Conservation (phyloP, 1,284 basidiomycete species). For the Ustilago shanxiensis region DNA sequence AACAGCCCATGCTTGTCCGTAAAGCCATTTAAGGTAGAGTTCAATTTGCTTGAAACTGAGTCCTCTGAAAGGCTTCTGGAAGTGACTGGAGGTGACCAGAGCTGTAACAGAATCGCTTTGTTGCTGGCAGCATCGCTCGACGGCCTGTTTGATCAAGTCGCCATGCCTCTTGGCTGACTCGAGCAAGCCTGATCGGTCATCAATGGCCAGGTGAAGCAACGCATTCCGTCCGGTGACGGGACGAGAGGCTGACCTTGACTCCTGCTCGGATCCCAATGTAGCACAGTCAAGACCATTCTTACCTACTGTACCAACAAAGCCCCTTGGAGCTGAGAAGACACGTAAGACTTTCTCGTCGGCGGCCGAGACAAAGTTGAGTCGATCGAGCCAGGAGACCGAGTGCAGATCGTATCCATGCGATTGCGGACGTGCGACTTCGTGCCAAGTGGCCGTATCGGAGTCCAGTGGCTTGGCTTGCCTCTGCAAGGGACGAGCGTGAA, state of each 20-base stretch:
- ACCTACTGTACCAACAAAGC: conserved; percentile 60
- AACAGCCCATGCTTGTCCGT: conserved; percentile 61
- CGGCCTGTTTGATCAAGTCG: conserved; percentile 41
- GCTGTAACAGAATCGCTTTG: conserved; percentile 35
- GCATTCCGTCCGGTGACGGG: conserved; percentile 10
- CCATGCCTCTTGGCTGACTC: conserved; percentile 35
- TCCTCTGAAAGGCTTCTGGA: conserved; percentile 19
- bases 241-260: conserved; percentile 32
- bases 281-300: conserved; percentile 41
- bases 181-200: conserved; percentile 22
- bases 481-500: conserved; percentile 53
- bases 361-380: conserved; percentile 64
- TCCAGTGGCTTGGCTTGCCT: conserved; percentile 18
- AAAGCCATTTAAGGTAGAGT: conserved; percentile 60
- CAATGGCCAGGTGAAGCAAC: conserved; percentile 25
- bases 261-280: conserved; percentile 36
- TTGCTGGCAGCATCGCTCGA: conserved; percentile 21
- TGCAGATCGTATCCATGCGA: conserved; percentile 67
- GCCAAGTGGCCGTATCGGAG: conserved; percentile 47
- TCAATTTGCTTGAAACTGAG: conserved; percentile 57
- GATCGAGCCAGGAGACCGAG: conserved; percentile 62
- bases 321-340: conserved; percentile 62
- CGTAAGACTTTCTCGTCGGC: conserved; percentile 69
- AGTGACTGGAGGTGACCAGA: conserved; percentile 36
- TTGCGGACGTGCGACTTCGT: conserved; percentile 68